These are phyloP conservation scores for Aschersonia sp. DNA, from an alignment of 2,329 filamentous ascomycete genomes.

Conservation along the genomic window DNA sequence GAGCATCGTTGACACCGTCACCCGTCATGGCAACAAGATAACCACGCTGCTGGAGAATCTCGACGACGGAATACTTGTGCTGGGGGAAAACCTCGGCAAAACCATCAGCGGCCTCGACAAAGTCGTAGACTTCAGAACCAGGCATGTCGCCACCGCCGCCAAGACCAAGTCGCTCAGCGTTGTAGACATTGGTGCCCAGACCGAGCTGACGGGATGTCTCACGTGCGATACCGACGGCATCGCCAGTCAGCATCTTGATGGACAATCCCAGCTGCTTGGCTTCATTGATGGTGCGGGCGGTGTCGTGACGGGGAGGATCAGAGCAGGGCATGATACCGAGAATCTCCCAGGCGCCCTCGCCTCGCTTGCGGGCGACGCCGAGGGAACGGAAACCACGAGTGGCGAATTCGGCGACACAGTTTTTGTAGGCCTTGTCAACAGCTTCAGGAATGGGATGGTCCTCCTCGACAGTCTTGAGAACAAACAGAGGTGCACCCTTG, in stretches of 20 bases:
- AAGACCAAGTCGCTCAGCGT: slow-evolving; percentile 81
- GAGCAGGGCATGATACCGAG: slow-evolving; percentile 92
- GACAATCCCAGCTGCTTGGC: slow-evolving; percentile 77
- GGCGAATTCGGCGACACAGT: slow-evolving; percentile 83
- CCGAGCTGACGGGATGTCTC: slow-evolving; percentile 85
- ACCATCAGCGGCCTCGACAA: slow-evolving; percentile 88
- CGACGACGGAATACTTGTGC: slow-evolving; percentile 90
- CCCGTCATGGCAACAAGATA: slow-evolving; percentile 94
- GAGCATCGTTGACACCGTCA: slow-evolving; percentile 89
- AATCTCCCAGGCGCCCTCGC: slow-evolving; percentile 72
- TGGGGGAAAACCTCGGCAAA: slow-evolving; percentile 92
- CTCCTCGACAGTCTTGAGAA: slow-evolving; percentile 76
- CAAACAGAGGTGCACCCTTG: slow-evolving; percentile 81
- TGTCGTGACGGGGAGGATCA: slow-evolving; percentile 83
- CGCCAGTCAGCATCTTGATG: slow-evolving; percentile 94
- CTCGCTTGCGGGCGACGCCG: slow-evolving; percentile 82
- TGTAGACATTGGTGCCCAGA: slow-evolving; percentile 87
- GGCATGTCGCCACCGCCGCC: slow-evolving; percentile 86
- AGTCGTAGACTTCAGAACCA: slow-evolving; percentile 87
- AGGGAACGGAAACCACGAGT: slow-evolving; percentile 89
- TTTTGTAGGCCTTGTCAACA: slow-evolving; percentile 75
- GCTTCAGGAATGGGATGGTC: slow-evolving; percentile 67
- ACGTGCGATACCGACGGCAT: slow-evolving; percentile 83
- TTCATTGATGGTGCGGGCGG: slow-evolving; percentile 79
- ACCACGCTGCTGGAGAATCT: slow-evolving; percentile 85